Evolutionary conservation across 257 asterid species (phyloP).

Genomic region (Jacaranda copaia): DNA sequence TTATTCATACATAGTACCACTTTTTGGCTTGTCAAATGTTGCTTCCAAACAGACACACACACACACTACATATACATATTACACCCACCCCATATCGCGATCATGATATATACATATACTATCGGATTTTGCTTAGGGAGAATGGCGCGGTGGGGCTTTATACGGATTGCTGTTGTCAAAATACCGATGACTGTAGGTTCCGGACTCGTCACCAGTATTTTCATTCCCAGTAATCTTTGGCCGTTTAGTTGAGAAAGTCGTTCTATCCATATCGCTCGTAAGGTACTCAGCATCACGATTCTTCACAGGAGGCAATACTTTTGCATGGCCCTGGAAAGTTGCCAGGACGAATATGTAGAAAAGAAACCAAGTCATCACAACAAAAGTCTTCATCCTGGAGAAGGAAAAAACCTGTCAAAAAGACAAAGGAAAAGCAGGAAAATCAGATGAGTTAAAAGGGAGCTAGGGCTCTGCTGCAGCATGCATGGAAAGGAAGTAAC

Average conservation of each 20-base stretch:
- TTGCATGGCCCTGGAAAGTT: neutral
- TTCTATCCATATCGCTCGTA: neutral
- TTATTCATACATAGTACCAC: neutral
- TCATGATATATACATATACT: neutral
- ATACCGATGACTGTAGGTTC: conserved; percentile 6
- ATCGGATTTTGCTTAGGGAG: neutral
- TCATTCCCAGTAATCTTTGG: neutral
- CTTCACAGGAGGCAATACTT: neutral
- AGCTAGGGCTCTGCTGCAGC: neutral
- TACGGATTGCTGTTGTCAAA: neutral
- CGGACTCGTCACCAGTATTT: neutral
- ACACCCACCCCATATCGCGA: neutral
- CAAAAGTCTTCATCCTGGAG: conserved; percentile 9
- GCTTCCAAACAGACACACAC: neutral
- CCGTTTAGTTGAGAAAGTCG: neutral
- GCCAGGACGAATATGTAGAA: neutral
- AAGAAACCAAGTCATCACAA: conserved; percentile 2
- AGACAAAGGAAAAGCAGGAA: neutral
- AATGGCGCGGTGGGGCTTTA: neutral
- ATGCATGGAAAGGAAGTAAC: neutral
- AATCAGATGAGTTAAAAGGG: neutral
- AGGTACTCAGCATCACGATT: conserved; percentile 10
- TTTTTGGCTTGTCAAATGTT: neutral
- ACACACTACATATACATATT: no score
- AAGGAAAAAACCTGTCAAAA: neutral